Evolutionary conservation across 768 basidiomycete genomes (phyloP).

Genomic region (Tulasnella sp.): DNA sequence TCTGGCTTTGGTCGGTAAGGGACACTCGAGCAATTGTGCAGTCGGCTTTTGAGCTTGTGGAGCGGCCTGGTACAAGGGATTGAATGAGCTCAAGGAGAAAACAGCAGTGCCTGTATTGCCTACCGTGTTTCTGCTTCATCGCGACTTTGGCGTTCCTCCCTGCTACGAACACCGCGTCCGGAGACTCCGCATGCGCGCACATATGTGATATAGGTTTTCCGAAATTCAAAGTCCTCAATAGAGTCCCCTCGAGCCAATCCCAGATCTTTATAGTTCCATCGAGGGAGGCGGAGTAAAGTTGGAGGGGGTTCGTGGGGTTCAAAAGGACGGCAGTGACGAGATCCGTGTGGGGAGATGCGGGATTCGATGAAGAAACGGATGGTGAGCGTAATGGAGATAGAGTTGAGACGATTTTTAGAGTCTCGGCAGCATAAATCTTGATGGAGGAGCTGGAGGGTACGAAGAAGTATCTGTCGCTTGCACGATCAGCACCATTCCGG

Average conservation of each 20-base stretch:
- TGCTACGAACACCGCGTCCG: constrained; percentile 57
- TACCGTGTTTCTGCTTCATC: neutral
- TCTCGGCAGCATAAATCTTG: constrained; percentile 74
- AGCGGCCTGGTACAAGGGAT: neutral
- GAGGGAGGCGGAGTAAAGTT: constrained; percentile 75
- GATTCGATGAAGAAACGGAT: constrained; percentile 26
- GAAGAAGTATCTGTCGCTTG: constrained; percentile 71
- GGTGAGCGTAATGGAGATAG: constrained; percentile 47
- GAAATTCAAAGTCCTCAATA: constrained; percentile 67
- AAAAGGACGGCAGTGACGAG: constrained; percentile 66
- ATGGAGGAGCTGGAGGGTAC: constrained; percentile 71
- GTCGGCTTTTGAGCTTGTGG: neutral
- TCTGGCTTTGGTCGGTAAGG: neutral
- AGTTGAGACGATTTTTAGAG: constrained; percentile 74
- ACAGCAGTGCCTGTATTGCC: neutral
- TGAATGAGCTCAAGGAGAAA: neutral
- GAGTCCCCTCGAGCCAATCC: constrained; percentile 82
- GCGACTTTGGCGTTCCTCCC: neutral
- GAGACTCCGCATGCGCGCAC: constrained; percentile 61
- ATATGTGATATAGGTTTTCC: constrained; percentile 62
- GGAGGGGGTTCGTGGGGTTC: constrained; percentile 80
- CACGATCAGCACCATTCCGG: neutral
- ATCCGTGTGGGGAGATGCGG: constrained; percentile 38
- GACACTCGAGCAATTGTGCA: neutral
- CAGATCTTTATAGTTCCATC: constrained; percentile 84